These are phyloP conservation scores for Fraxinus paxiana DNA, from an alignment of 305 asterid genomes.

Conservation along the genomic window DNA sequence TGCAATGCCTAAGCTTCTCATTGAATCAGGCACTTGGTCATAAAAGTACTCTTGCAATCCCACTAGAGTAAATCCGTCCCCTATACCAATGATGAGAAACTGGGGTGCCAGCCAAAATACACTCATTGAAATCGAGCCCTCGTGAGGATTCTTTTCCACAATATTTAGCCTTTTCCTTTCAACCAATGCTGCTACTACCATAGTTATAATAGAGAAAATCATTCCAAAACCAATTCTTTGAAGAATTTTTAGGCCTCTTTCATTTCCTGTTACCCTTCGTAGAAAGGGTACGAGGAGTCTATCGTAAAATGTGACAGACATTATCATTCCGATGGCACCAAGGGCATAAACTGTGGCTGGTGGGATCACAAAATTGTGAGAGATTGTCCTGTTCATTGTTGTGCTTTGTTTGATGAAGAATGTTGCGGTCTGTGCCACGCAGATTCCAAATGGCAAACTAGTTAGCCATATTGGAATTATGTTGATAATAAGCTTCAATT, in stretches of 20 bases:
- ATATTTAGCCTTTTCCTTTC: constrained; percentile 50
- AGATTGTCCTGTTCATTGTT: constrained; percentile 44
- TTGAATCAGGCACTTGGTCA: constrained; percentile 84
- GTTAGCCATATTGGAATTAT: constrained; percentile 83
- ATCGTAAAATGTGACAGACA: constrained; percentile 56
- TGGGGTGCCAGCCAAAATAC: constrained; percentile 90
- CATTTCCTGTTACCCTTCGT: constrained; percentile 50
- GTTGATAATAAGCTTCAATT: constrained; percentile 61
- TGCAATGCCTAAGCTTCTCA: constrained; percentile 85
- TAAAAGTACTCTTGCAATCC: constrained; percentile 85
- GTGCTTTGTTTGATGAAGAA: constrained; percentile 80
- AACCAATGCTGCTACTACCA: constrained; percentile 65
- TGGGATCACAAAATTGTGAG: constrained; percentile 43
- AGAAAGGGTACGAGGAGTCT: constrained; percentile 58
- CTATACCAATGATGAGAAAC: constrained; percentile 60
- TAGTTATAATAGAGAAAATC: constrained; percentile 48
- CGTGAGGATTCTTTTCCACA: constrained; percentile 27
- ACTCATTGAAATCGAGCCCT: constrained; percentile 55
- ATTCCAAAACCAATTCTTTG: constrained; percentile 80
- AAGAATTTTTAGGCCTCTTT: constrained; percentile 70
- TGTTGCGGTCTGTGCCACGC: constrained; percentile 65
- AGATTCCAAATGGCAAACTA: constrained; percentile 61
- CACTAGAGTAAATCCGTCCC: constrained; percentile 69
- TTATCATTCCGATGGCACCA: constrained; percentile 65
- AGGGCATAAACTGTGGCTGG: constrained; percentile 64